Evolutionary conservation across 208 protist species (phyloP).

Genomic region (Trypanosoma cruzi): DNA sequence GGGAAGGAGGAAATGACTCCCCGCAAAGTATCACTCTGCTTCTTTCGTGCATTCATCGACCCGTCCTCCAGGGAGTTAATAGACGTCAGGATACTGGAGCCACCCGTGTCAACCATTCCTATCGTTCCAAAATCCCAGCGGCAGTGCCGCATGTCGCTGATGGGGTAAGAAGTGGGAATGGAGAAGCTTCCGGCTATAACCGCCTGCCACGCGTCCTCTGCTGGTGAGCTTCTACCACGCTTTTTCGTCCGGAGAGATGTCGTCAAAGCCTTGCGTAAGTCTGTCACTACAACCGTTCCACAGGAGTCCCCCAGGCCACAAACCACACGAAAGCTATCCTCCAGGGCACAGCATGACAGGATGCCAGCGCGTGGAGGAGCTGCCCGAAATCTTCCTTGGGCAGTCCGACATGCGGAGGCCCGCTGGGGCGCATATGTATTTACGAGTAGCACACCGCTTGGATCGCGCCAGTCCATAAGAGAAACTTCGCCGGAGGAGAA

Average conservation of each 20-base stretch:
- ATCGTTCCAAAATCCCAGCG: constrained; percentile 33
- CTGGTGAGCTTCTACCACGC: neutral
- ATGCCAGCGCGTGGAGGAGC: constrained; percentile 35
- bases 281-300: constrained; percentile 60
- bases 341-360: constrained; percentile 66
- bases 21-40: neutral
- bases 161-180: constrained; percentile 39
- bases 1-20: too few species aligned
- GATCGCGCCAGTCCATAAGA: constrained; percentile 64
- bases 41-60: neutral
- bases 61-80: constrained; percentile 40
- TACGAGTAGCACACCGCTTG: constrained; percentile 20
- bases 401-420: neutral
- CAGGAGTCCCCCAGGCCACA: constrained; percentile 55
- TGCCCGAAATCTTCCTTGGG: neutral
- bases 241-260: constrained; percentile 1
- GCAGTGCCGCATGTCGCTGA: constrained; percentile 46
- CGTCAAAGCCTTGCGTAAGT: constrained; percentile 44
- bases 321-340: constrained; percentile 61
- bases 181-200: constrained; percentile 23
- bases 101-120: constrained; percentile 59
- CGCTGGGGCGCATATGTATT: constrained; percentile 10
- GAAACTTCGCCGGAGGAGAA: constrained; percentile 65
- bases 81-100: constrained; percentile 30
- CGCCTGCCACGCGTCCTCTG: constrained; percentile 3